Conservation (phyloP, 306 rosid species). For the Gastrolobium villosum region DNA sequence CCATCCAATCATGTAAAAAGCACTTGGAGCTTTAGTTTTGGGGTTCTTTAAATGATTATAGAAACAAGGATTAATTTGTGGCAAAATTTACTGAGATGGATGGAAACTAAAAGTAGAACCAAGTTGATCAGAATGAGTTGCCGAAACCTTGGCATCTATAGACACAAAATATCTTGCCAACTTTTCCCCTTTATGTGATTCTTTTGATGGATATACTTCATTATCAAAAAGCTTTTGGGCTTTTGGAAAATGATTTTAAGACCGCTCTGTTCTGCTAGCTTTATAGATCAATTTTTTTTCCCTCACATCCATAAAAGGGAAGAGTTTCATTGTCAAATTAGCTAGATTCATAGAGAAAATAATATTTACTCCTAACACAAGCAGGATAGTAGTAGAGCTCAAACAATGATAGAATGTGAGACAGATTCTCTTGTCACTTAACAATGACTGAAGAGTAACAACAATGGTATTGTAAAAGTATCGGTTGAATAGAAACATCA, state of each 20-base stretch:
- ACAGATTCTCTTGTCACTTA: neutral
- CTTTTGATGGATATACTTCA: slow-evolving; percentile 28
- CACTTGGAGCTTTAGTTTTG: neutral
- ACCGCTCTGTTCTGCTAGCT: neutral
- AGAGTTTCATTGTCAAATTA: neutral
- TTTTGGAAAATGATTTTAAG: neutral
- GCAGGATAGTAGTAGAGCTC: slow-evolving; percentile 14
- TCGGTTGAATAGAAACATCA: slow-evolving; percentile 14
- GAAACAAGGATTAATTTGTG: slow-evolving; percentile 2
- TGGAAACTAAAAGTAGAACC: slow-evolving; percentile 3
- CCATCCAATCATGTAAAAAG: too few relatives aligned
- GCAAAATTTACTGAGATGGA: neutral
- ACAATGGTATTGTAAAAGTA: slow-evolving; percentile 14
- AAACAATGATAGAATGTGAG: slow-evolving; percentile 1
- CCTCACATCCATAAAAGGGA: neutral
- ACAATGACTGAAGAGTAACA: slow-evolving; percentile 11
- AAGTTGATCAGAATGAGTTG: neutral
- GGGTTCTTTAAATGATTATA: slow-evolving; percentile 3
- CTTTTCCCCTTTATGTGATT: neutral
- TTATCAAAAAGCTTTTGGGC: neutral
- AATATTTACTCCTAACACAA: neutral
- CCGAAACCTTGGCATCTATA: slow-evolving; percentile 26
- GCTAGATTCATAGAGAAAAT: neutral
- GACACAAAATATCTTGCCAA: slow-evolving; percentile 27
- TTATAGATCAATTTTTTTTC: neutral